Base-by-base conservation (phyloP, 345 rosid species). In the Citrus glauca region DNA sequence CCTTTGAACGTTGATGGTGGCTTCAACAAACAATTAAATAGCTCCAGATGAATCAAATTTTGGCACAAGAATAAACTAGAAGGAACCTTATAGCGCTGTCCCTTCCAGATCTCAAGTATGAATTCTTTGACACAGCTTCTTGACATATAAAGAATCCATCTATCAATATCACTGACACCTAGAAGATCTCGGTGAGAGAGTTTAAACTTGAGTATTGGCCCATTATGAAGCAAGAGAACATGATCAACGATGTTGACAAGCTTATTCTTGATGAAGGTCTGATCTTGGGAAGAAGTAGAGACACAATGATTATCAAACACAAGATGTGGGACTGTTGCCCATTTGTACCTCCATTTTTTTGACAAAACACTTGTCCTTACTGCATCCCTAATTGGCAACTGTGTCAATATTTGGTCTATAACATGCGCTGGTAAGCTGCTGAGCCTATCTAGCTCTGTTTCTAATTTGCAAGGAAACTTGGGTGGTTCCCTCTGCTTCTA, bases 21-120 rank as follows among this genome's bases (percentile, higher is more conserved):
- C 68, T 83, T 86, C 45, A 91, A 83, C 86, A 86, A 82, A 82
- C 95, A 91, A 77, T 91, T 91, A 73, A 88, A 89, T 42, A 91
- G 83, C 85, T 90, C 93, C 89, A 91, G 82, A 71, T 91, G 92
- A 72, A 76, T 71, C 84, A 91, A 77, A 73, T 78, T 82, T 76
- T 86, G 86, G 81, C 78, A 87, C 70, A 68, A 76, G 82, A 87
- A 91, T 56, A 91, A 79, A 81, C 86, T 76, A 65, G 91, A 90
- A 72, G 91, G 95, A 53, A 87, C 78, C 82, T 86, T 89, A 83
- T 91, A 88, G 2, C 90, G 85, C 71, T 85, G 88, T 68, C 93
- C 95, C 75, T 89, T 90, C 93, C 95, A 91, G 76, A 90, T 88
- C 82, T 90, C 95, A 76, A 91, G 89, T 75, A 91, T 72, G 65